Base-by-base conservation (phyloP, 2,329 filamentous ascomycete species). In the Hypoxylon sp. region DNA sequence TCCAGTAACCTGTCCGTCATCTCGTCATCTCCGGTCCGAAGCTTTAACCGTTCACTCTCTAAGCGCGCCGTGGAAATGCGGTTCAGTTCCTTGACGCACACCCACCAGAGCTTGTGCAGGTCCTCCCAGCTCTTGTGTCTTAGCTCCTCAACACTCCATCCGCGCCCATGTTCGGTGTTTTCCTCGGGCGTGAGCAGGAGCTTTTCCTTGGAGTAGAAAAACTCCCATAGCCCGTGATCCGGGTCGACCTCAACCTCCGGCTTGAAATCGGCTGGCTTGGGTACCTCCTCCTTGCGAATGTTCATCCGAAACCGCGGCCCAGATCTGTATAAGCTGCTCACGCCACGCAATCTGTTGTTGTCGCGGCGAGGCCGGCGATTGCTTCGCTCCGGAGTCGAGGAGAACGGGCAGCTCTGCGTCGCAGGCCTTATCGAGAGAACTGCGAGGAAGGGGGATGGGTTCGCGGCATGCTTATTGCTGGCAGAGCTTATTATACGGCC, bases 41-140 rank as follows among this genome's bases (percentile, higher is more conserved):
- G 85, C 72, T 91, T 85, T 61, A 92, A 78, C 73, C 91, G 87
- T 31, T 83, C 77, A 75, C 93, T 86, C 83, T 97, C 94, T 64
- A 85, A 81, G 59, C 85, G 85, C 73, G 91, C 90, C 31, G 97
- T 98, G n/a, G 89, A 86, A 74, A 98, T 89, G 73, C 93, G 89
- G 82, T 99, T 99, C 76, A 92, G 86, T 83, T 99, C 96, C 83
- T 93, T 94, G 67, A 92, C 88, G 79, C 96, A 98, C 61, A 94
- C 88, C 94, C 95, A 99, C 94, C 95, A 99, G 77, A 99, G 85
- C 69, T 86, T 85, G 81, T 98, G 95, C 75, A 99, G 83, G 80
- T 98, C 95, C 69, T 97, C 93, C 93, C 94, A 99, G 70, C 91
- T 94, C 83, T 98, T 98, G 70, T 88, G 86, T 70, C 95, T 88